Percentiles rank a stretch among this genome's conserved stretches.
Conservation (phyloP, 1,139 yeast genomes). For the Taphrina pruni region DNA sequence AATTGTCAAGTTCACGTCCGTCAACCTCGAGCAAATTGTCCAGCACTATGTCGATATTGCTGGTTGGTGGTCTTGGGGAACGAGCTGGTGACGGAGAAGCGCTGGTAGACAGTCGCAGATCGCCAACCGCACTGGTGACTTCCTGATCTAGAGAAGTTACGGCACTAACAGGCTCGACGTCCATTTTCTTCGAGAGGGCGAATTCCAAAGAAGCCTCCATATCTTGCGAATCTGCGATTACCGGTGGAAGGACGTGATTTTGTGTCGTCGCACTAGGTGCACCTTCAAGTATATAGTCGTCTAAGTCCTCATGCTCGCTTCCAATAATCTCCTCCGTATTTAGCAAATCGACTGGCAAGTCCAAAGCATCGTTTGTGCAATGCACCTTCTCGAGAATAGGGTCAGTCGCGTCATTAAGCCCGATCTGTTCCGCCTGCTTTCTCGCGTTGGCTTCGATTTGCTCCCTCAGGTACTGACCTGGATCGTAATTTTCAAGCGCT, state of each 20-base stretch:
- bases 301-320: not conserved
- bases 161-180: not conserved
- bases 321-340: not conserved
- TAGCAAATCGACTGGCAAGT: not conserved
- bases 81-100: not conserved
- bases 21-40: conserved; percentile 6
- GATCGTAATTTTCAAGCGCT: conserved; percentile 32
- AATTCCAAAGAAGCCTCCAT: not conserved
- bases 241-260: not conserved
- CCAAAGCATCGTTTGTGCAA: not conserved
- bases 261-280: not conserved
- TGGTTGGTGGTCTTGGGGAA: not conserved
- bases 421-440: not conserved
- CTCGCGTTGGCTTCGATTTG: conserved; percentile 21
- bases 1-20: not conserved
- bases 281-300: not conserved
- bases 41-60: conserved; percentile 15
- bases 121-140: conserved; percentile 2
- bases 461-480: conserved; percentile 33
- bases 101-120: not conserved
- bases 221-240: not conserved
- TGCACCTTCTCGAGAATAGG: not conserved
- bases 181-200: not conserved
- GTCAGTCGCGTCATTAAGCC: not conserved
- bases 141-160: not conserved